Evolutionary conservation across 2,329 filamentous ascomycete species (phyloP).

Genomic region (Aspergillus sp.): DNA sequence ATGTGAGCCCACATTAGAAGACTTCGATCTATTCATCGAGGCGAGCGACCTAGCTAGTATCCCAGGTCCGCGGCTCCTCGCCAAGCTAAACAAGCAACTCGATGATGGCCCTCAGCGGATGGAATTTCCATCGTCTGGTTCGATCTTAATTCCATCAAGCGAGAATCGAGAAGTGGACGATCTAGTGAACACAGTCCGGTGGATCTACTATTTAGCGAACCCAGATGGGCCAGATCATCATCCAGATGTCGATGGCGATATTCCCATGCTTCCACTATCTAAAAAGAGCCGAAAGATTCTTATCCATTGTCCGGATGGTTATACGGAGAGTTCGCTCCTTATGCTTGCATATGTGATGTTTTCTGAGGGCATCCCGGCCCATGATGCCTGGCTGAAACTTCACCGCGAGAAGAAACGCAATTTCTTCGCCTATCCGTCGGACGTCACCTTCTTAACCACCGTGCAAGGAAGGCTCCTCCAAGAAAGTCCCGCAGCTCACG

Average conservation of each 20-base stretch:
- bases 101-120: constrained; percentile 56
- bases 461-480: constrained; percentile 74
- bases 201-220: constrained; percentile 82
- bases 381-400: constrained; percentile 82
- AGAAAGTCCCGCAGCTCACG: constrained; percentile 33
- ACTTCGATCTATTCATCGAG: constrained; percentile 82
- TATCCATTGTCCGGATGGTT: constrained; percentile 92
- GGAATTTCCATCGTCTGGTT: constrained; percentile 93
- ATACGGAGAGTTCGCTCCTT: constrained; percentile 89
- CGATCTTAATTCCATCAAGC: constrained; percentile 80
- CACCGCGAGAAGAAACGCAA: constrained; percentile 81
- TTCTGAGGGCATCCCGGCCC: constrained; percentile 74
- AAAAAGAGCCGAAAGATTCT: constrained; percentile 65
- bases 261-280: constrained; percentile 46
- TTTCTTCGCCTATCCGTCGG: constrained; percentile 92
- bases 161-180: constrained; percentile 79
- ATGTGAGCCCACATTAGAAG: constrained; percentile 48
- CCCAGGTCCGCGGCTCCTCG: constrained; percentile 65
- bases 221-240: constrained; percentile 44
- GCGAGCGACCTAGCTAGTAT: constrained; percentile 81
- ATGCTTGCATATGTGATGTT: constrained; percentile 92
- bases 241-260: constrained; percentile 55
- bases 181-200: constrained; percentile 81
- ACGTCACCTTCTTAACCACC: constrained; percentile 75
- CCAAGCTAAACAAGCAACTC: constrained; percentile 58